Conservation (phyloP, 1,284 basidiomycete genomes). For the Tylopilus sp. region DNA sequence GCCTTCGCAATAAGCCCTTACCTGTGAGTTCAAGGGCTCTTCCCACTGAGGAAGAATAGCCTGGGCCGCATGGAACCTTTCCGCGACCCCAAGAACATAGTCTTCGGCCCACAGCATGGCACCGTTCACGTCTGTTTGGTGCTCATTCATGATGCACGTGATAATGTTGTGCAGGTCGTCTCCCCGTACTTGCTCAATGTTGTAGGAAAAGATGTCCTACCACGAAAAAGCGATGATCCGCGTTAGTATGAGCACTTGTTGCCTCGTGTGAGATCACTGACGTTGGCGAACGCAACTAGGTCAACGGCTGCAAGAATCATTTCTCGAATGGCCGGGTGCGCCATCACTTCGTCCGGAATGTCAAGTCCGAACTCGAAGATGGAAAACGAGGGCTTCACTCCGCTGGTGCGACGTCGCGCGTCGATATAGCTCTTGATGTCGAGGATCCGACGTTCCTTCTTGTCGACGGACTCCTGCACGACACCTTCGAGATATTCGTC, state of each 20-base stretch:
- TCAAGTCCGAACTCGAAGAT: slow-evolving; percentile 14
- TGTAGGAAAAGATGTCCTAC: slow-evolving; percentile 36
- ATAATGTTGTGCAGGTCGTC: slow-evolving; percentile 40
- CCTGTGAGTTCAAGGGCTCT: slow-evolving; percentile 7
- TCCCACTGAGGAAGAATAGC: not conserved
- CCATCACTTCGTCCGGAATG: slow-evolving; percentile 24
- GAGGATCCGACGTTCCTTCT: slow-evolving; percentile 27
- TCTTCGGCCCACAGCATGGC: not conserved
- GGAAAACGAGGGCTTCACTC: slow-evolving; percentile 8
- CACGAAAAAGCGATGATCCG: no score
- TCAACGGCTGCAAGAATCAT: slow-evolving; percentile 13
- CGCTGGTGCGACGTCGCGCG: slow-evolving; percentile 3
- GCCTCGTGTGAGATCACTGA: slow-evolving; percentile 16
- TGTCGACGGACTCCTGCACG: slow-evolving; percentile 38
- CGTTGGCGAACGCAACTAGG: slow-evolving; percentile 13
- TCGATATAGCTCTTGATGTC: slow-evolving; percentile 35
- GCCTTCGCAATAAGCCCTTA: slow-evolving; percentile 18
- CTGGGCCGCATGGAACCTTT: not conserved
- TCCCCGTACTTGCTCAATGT: slow-evolving; percentile 38
- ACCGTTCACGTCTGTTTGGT: not conserved
- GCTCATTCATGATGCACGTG: slow-evolving; percentile 38
- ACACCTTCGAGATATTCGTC: slow-evolving; percentile 35
- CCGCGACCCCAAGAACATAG: not conserved
- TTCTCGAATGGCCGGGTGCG: slow-evolving; percentile 15
- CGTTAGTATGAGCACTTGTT: no score